phyloP scores from a whole-genome alignment of 805 yeast species.

The Candida insectorum region DNA sequence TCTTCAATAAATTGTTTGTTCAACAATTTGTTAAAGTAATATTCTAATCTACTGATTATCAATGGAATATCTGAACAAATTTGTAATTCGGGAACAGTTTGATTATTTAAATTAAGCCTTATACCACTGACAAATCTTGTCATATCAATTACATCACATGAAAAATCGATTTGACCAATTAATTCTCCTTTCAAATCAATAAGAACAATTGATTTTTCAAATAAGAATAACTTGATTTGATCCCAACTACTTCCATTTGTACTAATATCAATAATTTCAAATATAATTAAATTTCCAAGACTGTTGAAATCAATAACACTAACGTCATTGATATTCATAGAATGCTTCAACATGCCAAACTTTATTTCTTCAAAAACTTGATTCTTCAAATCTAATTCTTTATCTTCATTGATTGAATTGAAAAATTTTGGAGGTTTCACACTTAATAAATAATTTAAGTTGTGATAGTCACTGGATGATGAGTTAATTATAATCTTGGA shows the following conservation, averaged over 20 bases:
- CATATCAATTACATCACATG: constrained; percentile 33
- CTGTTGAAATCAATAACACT: constrained; percentile 10
- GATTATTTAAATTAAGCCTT: constrained; percentile 35
- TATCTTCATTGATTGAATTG: constrained; percentile 8
- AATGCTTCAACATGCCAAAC: constrained; percentile 6
- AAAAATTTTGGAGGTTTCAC: constrained; percentile 20
- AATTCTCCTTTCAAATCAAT: constrained; percentile 41
- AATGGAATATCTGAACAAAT: constrained; percentile 25
- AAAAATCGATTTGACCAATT: constrained; percentile 39
- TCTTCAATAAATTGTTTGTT: constrained; percentile 19
- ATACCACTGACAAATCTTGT: constrained; percentile 16
- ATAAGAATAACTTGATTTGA: constrained; percentile 27
- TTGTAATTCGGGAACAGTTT: constrained; percentile 43
- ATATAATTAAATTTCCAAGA: constrained; percentile 28
- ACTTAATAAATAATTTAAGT: constrained; percentile 16
- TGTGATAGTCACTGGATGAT: constrained; percentile 4
- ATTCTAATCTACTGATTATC: constrained; percentile 41
- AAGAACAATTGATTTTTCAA: constrained; percentile 27
- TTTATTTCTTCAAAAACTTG: constrained; percentile 13
- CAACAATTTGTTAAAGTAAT: constrained; percentile 19
- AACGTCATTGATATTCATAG: constrained; percentile 8
- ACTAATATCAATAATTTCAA: constrained; percentile 42
- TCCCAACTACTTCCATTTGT: constrained; percentile 45
- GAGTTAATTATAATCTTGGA: constrained; percentile 2
- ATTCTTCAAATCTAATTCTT: constrained; percentile 9